Evolutionary conservation across 805 yeast species (phyloP).

Genomic region (Schwanniomyces polymorphus): DNA sequence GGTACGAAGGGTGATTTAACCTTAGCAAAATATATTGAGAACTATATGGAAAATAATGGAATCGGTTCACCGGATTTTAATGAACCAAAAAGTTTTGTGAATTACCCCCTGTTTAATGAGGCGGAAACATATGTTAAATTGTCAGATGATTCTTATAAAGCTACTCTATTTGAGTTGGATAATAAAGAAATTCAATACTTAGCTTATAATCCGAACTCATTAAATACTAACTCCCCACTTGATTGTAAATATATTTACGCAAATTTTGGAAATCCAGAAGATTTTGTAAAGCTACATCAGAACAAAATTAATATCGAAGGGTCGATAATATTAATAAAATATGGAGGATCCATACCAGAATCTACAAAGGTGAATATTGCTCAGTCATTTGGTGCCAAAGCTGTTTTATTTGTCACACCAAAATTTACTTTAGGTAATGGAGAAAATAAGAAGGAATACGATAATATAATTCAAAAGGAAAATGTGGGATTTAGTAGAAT

Average conservation of each 20-base stretch:
- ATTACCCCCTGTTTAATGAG: conserved; percentile 53
- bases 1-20: conserved; percentile 87
- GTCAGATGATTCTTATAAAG: conserved; percentile 35
- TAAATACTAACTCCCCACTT: conserved; percentile 51
- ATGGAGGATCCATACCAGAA: conserved; percentile 46
- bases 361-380: conserved; percentile 49
- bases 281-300: conserved; percentile 44
- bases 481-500: conserved; percentile 59
- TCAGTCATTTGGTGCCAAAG: conserved; percentile 55
- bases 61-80: conserved; percentile 50
- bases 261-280: conserved; percentile 62
- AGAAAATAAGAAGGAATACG: conserved; percentile 14
- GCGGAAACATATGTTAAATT: conserved; percentile 27
- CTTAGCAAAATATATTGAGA: conserved; percentile 63
- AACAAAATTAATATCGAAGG: conserved; percentile 42
- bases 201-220: conserved; percentile 71
- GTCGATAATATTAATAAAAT: conserved; percentile 59
- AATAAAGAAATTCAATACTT: conserved; percentile 32
- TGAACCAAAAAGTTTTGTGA: conserved; percentile 55
- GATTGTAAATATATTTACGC: conserved; percentile 59
- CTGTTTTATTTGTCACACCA: conserved; percentile 60
- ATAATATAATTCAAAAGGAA: conserved; percentile 50
- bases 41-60: conserved; percentile 58
- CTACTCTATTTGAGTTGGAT: conserved; percentile 36
- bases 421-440: conserved; percentile 15